Evolutionary conservation across 2,329 filamentous ascomycete species (phyloP).

Genomic region (Epichloe sibirici): DNA sequence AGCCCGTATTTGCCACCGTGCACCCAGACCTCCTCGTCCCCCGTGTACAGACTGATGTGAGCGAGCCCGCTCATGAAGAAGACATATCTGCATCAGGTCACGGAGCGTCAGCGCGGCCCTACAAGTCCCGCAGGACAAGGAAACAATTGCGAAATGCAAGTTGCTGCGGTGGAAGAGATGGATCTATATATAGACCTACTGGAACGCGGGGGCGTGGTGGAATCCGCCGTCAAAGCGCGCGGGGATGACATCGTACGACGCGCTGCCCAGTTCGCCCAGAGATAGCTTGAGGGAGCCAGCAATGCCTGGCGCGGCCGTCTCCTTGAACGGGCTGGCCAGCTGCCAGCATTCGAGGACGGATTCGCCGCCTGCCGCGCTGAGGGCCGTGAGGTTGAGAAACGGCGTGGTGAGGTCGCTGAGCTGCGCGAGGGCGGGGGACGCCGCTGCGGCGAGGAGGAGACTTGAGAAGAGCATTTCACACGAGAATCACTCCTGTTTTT

Average conservation of each 20-base stretch:
- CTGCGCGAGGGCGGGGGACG: not conserved
- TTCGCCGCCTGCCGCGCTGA: conserved; percentile 22
- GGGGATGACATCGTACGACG: conserved; percentile 25
- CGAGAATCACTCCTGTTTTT: not conserved
- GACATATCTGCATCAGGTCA: conserved; percentile 15
- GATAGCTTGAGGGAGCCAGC: conserved; percentile 17
- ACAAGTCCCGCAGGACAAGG: not conserved
- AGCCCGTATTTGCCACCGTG: conserved; percentile 27
- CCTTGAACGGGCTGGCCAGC: conserved; percentile 12
- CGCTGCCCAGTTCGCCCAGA: conserved; percentile 21
- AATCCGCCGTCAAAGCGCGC: conserved; percentile 24
- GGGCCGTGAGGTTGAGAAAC: conserved; percentile 28
- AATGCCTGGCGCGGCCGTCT: conserved; percentile 20
- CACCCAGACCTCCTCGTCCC: conserved; percentile 23
- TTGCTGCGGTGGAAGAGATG: too few relatives aligned
- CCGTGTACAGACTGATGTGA: conserved; percentile 28
- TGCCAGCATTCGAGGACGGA: conserved; percentile 36
- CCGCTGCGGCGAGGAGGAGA: not conserved
- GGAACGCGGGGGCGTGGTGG: conserved; percentile 28
- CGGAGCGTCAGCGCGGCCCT: not conserved
- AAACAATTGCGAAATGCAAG: not conserved
- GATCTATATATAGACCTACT: conserved; percentile 18
- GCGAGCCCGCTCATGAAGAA: conserved; percentile 26
- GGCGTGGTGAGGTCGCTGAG: conserved; percentile 2
- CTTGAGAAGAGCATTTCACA: not conserved